Evolutionary conservation across 2,329 filamentous ascomycete species (phyloP), one percentile per base, ranked within the genome.

Genomic region (Sordariomycetes sp.): DNA sequence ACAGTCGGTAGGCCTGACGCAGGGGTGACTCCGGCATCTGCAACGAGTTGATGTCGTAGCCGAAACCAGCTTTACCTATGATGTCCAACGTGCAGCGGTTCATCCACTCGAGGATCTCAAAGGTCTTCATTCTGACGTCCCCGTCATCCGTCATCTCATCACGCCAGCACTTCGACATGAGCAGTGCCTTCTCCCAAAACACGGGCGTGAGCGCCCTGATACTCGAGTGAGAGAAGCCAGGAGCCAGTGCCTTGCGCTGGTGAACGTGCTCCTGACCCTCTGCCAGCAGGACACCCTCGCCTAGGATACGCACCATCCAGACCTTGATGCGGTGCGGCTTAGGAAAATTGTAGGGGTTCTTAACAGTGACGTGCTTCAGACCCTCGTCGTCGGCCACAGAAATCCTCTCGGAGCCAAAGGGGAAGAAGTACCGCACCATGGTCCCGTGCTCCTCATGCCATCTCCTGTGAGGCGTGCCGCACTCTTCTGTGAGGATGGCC

Each of bases 371-470:
- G 34, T 65, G 58, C 43, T 59, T 58, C 30, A 66, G 53, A 12
- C 57, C 57, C 32, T 59, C 57, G 35, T 66, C 60, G 30, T 63
- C 59, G 38, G 61, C 60, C 29, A 66, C 46, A 4, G 61, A 59
- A 8, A 66, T 51, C 25, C 62, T 53, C 44, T 64, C 62, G 17
- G 55, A 50, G 32, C 62, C 63, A 24, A 65, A 59, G 17, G 61
- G 63, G 37, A 65, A 65, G 51, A 61, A 64, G 40, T 65, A 66
- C 35, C 63, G 54, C 34, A 65, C 55, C 30, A 65, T 61, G 20
- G 56, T 51, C 12, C 61, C 61, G 30, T 61, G 49, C 17, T 55
- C 32, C 24, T 53, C 39, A 42, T 65, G 61, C 62, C 63, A 66
- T 38, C 48, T 38, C 28, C 62, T 55, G 37, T 64, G 60, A 12